These are phyloP conservation scores for Mycosphaerella sp. DNA, from an alignment of 2,329 filamentous ascomycete species.

Conservation along the genomic window DNA sequence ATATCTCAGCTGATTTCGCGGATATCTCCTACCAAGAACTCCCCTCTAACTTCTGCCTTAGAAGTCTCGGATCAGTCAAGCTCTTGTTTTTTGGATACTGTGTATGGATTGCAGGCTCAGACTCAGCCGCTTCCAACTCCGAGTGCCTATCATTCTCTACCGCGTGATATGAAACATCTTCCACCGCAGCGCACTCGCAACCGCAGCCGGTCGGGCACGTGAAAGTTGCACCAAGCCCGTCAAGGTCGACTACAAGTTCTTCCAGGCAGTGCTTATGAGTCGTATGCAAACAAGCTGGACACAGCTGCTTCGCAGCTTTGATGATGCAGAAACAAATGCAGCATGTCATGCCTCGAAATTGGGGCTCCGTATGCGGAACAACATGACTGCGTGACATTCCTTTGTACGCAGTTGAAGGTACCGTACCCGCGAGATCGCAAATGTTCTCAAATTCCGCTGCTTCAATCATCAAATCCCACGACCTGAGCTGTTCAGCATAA, in stretches of 20 bases:
- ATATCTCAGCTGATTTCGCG: background rate
- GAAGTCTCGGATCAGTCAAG: constrained; percentile 26
- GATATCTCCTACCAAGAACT: constrained; percentile 13
- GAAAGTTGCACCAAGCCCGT: constrained; percentile 16
- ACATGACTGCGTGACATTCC: background rate
- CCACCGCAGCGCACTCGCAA: constrained; percentile 24
- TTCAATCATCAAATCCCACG: constrained; percentile 52
- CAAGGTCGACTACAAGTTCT: constrained; percentile 10
- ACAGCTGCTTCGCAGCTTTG: constrained; percentile 27
- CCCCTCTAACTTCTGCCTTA: constrained; percentile 23
- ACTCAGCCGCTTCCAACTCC: background rate
- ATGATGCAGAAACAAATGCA: constrained; percentile 28
- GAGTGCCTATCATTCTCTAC: background rate
- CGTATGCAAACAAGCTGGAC: constrained; percentile 28
- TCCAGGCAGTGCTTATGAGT: constrained; percentile 28
- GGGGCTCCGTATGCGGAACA: constrained; percentile 3
- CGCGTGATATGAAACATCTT: constrained; percentile 13
- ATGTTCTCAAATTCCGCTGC: constrained; percentile 54
- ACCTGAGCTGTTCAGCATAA: constrained; percentile 55
- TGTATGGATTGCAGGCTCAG: background rate
- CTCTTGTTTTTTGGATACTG: constrained; percentile 22
- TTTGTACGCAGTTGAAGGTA: background rate
- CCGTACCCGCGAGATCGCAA: constrained; percentile 15
- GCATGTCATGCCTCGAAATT: constrained; percentile 21
- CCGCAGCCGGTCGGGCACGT: constrained; percentile 32